Evolutionary conservation across 768 basidiomycete species (phyloP).

Genomic region (Cyclocybe aegerita): DNA sequence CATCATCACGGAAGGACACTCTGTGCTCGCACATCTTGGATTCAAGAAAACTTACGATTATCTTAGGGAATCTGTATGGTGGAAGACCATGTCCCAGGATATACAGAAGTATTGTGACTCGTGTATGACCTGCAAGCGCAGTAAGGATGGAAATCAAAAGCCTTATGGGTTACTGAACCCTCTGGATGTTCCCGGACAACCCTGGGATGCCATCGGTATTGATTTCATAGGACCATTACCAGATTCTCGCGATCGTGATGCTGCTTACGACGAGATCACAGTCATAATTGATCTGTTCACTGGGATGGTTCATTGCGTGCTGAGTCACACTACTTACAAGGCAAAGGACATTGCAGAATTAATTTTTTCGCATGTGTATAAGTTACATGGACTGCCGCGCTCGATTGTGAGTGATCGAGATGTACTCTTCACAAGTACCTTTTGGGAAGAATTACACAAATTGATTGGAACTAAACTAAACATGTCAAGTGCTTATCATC

Average conservation of each 20-base stretch:
- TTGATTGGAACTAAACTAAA: slow-evolving; percentile 3
- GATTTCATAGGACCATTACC: slow-evolving; percentile 34
- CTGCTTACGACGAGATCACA: slow-evolving; percentile 7
- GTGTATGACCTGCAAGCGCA: neutral
- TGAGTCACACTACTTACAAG: neutral
- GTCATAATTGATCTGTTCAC: slow-evolving; percentile 22
- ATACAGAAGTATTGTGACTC: no score
- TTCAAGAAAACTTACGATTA: slow-evolving; percentile 29
- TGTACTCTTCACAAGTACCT: slow-evolving; percentile 3
- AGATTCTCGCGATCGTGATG: slow-evolving; percentile 22
- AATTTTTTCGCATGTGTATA: slow-evolving; percentile 25
- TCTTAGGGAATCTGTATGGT: slow-evolving; percentile 23
- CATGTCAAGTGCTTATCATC: slow-evolving; percentile 6
- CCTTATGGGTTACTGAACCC: neutral
- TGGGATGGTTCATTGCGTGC: slow-evolving; percentile 5
- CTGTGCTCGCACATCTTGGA: slow-evolving; percentile 38
- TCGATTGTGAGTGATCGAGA: slow-evolving; percentile 8
- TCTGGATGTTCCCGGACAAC: slow-evolving; percentile 1
- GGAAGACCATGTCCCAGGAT: slow-evolving; percentile 20
- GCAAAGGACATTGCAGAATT: slow-evolving; percentile 19
- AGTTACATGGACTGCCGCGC: slow-evolving; percentile 28
- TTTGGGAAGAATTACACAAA: slow-evolving; percentile 1
- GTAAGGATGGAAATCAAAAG: neutral
- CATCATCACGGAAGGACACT: slow-evolving; percentile 38
- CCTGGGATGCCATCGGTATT: slow-evolving; percentile 15